These are phyloP conservation scores for Eucalyptus caleyi DNA, from an alignment of 345 rosid genomes.

Conservation along the genomic window DNA sequence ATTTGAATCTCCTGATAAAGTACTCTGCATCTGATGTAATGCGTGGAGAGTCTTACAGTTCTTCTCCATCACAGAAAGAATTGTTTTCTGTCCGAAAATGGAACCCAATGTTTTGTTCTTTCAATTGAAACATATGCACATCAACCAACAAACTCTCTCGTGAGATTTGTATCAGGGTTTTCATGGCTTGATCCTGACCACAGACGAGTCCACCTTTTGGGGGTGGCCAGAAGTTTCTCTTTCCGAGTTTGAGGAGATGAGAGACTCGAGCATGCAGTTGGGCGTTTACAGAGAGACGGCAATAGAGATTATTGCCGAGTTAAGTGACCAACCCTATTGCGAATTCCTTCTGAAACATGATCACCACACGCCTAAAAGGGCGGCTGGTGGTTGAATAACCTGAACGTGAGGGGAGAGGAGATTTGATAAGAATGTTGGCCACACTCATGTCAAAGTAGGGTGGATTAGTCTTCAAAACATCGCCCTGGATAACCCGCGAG, in stretches of 20 bases:
- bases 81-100: conserved; percentile 60
- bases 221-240: conserved; percentile 86
- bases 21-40: conserved; percentile 13
- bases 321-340: conserved; percentile 82
- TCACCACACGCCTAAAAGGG: conserved; percentile 76
- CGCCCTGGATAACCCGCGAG: conserved; percentile 60
- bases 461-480: conserved; percentile 75
- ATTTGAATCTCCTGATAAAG: neutral
- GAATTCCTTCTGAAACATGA: conserved; percentile 87
- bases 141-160: conserved; percentile 73
- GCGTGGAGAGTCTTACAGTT: conserved; percentile 79
- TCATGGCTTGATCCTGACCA: conserved; percentile 79
- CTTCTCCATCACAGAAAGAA: conserved; percentile 55
- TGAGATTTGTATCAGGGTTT: conserved; percentile 54
- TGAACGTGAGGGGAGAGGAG: conserved; percentile 82
- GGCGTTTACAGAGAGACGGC: conserved; percentile 73
- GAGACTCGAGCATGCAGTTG: conserved; percentile 76
- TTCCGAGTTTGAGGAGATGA: conserved; percentile 79
- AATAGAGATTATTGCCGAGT: conserved; percentile 72
- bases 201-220: conserved; percentile 88
- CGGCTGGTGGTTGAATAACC: conserved; percentile 57
- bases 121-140: conserved; percentile 72
- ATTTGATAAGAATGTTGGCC: conserved; percentile 84
- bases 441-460: conserved; percentile 82
- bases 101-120: conserved; percentile 83